Conservation (phyloP, 257 asterid genomes). For the Solanum rostratum region DNA sequence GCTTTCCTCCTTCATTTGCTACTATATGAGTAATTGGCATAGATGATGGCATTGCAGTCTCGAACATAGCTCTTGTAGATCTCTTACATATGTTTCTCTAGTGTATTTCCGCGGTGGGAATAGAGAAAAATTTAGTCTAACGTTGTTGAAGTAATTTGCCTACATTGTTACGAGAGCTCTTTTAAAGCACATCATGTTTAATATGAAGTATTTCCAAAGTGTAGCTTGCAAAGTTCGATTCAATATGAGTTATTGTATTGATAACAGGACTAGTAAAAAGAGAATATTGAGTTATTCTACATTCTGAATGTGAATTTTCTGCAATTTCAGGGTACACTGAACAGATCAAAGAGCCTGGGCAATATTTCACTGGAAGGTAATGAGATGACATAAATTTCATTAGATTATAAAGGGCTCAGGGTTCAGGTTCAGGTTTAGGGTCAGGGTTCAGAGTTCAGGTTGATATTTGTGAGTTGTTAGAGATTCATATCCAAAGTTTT, state of each 20-base stretch:
- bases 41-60: neutral
- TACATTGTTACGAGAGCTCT: neutral
- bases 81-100: neutral
- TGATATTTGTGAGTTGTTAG: neutral
- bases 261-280: neutral
- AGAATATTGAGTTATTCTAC: neutral
- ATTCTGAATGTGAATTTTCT: neutral
- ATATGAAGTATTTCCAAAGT: neutral
- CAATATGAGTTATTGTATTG: neutral
- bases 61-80: neutral
- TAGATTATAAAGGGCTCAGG: neutral
- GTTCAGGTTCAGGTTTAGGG: too few species aligned
- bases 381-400: neutral
- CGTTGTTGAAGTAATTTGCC: neutral
- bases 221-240: neutral
- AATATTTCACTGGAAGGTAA: constrained; percentile 81
- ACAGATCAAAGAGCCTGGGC: constrained; percentile 50
- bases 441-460: too few species aligned
- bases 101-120: neutral
- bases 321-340: constrained; percentile 40
- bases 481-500: neutral
- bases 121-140: neutral
- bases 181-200: neutral
- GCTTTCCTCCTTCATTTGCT: neutral
- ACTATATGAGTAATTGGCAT: neutral